These are phyloP conservation scores for Ophiostoma pallidulum DNA, from an alignment of 2,329 filamentous ascomycete species.

Conservation along the genomic window DNA sequence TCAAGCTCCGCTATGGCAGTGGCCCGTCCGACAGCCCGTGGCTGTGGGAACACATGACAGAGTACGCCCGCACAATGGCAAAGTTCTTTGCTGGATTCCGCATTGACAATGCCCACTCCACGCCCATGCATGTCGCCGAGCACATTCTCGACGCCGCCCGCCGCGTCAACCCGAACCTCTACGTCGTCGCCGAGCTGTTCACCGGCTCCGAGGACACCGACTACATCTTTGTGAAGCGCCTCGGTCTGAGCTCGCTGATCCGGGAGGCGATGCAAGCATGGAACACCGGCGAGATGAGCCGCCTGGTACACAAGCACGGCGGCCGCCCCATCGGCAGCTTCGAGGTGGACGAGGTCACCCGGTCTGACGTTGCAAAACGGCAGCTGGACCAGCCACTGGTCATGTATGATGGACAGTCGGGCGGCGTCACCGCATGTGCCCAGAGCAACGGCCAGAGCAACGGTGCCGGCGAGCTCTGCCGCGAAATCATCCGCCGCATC, in stretches of 20 bases:
- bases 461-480: conserved; percentile 29
- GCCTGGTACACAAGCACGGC: conserved; percentile 86
- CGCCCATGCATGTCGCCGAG: conserved; percentile 86
- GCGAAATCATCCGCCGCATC: conserved; percentile 68
- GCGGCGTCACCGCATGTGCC: too few species aligned
- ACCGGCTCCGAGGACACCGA: conserved; percentile 93
- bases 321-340: conserved; percentile 95
- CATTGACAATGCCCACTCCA: conserved; percentile 97
- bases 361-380: conserved; percentile 38
- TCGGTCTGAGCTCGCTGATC: conserved; percentile 85
- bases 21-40: conserved; percentile 78
- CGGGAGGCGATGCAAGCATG: conserved; percentile 98
- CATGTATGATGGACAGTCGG: not conserved
- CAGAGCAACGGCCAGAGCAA: conserved; percentile 16
- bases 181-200: conserved; percentile 91
- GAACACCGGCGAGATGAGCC: conserved; percentile 86
- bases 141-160: conserved; percentile 93
- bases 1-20: conserved; percentile 85
- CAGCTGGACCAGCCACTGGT: conserved; percentile 15
- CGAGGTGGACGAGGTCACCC: conserved; percentile 77
- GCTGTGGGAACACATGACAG: conserved; percentile 92
- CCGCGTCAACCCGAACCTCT: conserved; percentile 74
- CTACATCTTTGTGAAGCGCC: conserved; percentile 86
- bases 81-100: conserved; percentile 93
- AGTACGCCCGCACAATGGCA: conserved; percentile 84